Evolutionary conservation across 169 alveolate species (phyloP), one percentile per base, ranked within the genome.

Genomic region (Plasmodium yoelii): DNA sequence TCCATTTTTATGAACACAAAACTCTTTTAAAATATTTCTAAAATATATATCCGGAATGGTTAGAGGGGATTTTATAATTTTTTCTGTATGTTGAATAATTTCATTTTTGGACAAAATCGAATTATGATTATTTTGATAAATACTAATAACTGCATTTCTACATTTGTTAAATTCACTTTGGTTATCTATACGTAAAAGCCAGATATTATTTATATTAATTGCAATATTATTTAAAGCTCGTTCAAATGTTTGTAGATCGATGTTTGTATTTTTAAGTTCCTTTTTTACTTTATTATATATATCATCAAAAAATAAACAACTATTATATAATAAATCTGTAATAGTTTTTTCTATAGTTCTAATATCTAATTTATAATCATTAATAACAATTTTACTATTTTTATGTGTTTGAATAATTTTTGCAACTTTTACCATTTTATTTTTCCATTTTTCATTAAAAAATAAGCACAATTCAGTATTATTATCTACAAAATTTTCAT

Each of bases 41-140:
- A 86, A 86, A 86, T 86, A 86, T 57, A 86, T 86, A 86, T 86
- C 91, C 15, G 91, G 91, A 57, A 86, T 86, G n/a, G 56, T 86
- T 69, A 86, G 24, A 22, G 86, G 56, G 24, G 73, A 86, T 24
- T 86, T 72, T n/a, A 86, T 86, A 51, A 15, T 8, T 24, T n/a
- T 70, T 71, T 86, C 91, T 15, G 71, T 75, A 19, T 34, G 42
- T 15, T 86, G 10, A 7, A 86, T 72, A 6, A 86, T 57, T 69
- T 86, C 91, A 13, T 24, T 59, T 86, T 86, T 86, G 47, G 91
- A 26, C 13, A 86, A 70, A 13, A 86, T 44, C 12, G 61, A 15
- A 70, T 86, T 86, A 71, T 70, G 80, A 64, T 86, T 61, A 15
- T 70, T 68, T 59, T 86, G 87, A 44, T 46, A 86, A 24, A 86